Conservation (phyloP, 2,329 filamentous ascomycete genomes). For the Pseudogymnoascus sp. region DNA sequence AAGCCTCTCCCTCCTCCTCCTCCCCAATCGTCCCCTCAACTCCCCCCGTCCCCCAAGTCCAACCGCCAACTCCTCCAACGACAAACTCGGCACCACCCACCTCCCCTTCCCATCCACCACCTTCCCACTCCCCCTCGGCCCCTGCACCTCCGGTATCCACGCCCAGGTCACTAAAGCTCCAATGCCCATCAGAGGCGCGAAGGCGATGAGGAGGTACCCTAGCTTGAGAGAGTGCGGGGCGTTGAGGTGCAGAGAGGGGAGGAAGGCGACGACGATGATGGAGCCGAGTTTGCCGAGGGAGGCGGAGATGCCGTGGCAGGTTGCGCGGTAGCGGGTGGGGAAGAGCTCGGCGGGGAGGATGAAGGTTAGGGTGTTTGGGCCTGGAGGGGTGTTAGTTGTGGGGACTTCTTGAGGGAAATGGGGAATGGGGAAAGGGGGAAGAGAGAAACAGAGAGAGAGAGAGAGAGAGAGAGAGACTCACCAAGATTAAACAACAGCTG, state of each 20-base stretch:
- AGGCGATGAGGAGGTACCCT: slow-evolving; percentile 12
- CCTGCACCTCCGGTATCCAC: slow-evolving; percentile 14
- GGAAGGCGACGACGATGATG: slow-evolving; percentile 28
- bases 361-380: slow-evolving; percentile 56
- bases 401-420: background rate
- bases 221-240: background rate
- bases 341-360: slow-evolving; percentile 58
- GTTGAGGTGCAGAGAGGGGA: slow-evolving; percentile 11
- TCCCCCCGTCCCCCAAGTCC: background rate
- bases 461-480: slow-evolving; percentile 49
- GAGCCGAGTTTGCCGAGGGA: slow-evolving; percentile 52
- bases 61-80: slow-evolving; percentile 11
- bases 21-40: background rate
- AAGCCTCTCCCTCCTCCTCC: background rate
- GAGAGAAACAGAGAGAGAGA: slow-evolving; percentile 30
- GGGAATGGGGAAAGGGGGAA: background rate
- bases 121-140: background rate
- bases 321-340: slow-evolving; percentile 53
- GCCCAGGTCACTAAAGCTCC: slow-evolving; percentile 14
- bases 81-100: slow-evolving; percentile 21
- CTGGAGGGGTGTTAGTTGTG: slow-evolving; percentile 15
- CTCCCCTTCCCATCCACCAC: slow-evolving; percentile 3
- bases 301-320: slow-evolving; percentile 54
- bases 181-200: slow-evolving; percentile 13
- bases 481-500: slow-evolving; percentile 42